Evolutionary conservation across 177 flowering plant genomes (phyloP).

Genomic region (Tripterygium wilfordii): DNA sequence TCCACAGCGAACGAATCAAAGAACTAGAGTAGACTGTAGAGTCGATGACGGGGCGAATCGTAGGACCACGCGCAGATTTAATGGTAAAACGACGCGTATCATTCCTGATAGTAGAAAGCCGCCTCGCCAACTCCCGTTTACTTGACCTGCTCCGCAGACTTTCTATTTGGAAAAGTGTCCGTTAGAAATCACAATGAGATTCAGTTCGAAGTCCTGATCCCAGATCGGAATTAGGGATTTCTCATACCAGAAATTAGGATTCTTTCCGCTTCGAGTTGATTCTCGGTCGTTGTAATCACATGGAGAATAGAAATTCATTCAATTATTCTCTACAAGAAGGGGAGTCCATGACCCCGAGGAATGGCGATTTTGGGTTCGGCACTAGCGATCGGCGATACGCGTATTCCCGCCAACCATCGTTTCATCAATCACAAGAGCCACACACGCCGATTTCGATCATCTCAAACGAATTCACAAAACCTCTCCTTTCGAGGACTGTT

Average conservation of each 20-base stretch:
- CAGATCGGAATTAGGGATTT: slow-evolving; percentile 7
- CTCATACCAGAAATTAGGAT: not conserved
- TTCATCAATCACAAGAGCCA: slow-evolving; percentile 28
- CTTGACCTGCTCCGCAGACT: no score
- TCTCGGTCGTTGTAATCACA: no score
- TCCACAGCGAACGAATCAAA: no score
- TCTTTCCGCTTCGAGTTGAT: not conserved
- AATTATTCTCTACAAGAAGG: not conserved
- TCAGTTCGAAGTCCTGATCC: no score
- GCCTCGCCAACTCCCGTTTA: no score
- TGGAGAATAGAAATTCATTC: slow-evolving; percentile 8
- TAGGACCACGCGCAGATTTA: no score
- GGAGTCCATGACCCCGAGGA: not conserved
- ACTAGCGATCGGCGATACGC: slow-evolving; percentile 52
- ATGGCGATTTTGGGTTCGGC: slow-evolving; percentile 9
- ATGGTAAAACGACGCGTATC: no score
- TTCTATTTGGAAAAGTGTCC: no score
- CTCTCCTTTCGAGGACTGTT: slow-evolving; percentile 36
- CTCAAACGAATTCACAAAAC: slow-evolving; percentile 21
- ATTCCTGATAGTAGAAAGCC: no score
- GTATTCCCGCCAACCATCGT: slow-evolving; percentile 60
- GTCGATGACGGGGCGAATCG: no score
- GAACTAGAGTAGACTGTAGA: no score
- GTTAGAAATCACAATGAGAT: no score
- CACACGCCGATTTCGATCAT: slow-evolving; percentile 33